Percentiles rank a stretch among this genome's conserved stretches.
Evolutionary conservation across 495 filamentous ascomycete species (phyloP).

Genomic region (Parachaetomium inaequale): DNA sequence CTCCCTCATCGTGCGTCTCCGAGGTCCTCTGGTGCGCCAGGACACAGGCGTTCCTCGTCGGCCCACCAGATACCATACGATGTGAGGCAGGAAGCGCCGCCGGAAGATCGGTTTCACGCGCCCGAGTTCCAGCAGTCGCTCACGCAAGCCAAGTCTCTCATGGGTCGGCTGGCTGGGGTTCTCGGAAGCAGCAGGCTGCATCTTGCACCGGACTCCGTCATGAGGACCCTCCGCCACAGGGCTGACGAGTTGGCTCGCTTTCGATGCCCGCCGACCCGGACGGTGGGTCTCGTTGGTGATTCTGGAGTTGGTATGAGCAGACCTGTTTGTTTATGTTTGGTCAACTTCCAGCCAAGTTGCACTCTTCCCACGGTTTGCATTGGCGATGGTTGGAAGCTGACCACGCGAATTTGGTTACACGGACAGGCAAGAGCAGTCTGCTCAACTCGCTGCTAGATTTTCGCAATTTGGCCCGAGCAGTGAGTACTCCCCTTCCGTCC

Average conservation of each 20-base stretch:
- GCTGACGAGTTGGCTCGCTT: constrained; percentile 32
- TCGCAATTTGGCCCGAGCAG: constrained; percentile 29
- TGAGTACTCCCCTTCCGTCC: constrained; percentile 20
- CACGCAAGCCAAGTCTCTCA: constrained; percentile 26
- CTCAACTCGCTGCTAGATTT: constrained; percentile 40
- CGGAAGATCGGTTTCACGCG: constrained; percentile 33
- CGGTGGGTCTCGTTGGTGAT: constrained; percentile 42
- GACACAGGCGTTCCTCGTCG: constrained; percentile 1
- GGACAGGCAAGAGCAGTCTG: constrained; percentile 40
- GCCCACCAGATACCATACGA: constrained; percentile 9
- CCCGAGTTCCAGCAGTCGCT: constrained; percentile 35
- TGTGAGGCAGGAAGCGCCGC: constrained; percentile 36
- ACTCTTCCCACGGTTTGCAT: background rate
- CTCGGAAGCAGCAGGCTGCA: constrained; percentile 32
- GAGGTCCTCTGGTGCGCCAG: background rate
- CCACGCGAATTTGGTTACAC: background rate
- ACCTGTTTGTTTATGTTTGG: background rate
- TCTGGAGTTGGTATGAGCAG: constrained; percentile 34
- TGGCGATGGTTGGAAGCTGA: background rate
- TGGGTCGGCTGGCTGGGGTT: constrained; percentile 27
- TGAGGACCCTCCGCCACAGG: constrained; percentile 29
- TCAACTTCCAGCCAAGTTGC: background rate
- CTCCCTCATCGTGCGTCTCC: background rate
- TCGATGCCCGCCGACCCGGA: constrained; percentile 34
- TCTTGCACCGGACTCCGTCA: constrained; percentile 34